A percentile compares a stretch with the other conserved stretches of the same genome.
Evolutionary conservation across 495 filamentous ascomycete genomes (phyloP).

Genomic region (Penicillium paradoxum): DNA sequence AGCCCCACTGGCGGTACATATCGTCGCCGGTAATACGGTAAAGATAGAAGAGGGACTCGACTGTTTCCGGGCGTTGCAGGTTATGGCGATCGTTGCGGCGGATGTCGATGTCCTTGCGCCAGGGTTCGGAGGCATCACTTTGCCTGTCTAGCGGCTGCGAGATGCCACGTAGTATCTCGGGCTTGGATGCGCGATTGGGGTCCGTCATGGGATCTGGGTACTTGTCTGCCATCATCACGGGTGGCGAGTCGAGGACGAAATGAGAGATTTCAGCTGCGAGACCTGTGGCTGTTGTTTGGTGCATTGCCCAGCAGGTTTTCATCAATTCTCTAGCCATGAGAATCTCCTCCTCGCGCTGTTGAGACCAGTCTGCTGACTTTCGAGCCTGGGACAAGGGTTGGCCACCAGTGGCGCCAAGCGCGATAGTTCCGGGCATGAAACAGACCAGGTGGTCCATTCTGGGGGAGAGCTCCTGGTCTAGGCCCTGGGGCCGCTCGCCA

Average conservation of each 20-base stretch:
- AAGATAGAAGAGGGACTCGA: slow-evolving; percentile 96
- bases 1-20: slow-evolving; percentile 93
- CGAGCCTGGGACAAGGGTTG: slow-evolving; percentile 66
- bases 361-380: slow-evolving; percentile 63
- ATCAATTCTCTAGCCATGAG: slow-evolving; percentile 80
- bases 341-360: slow-evolving; percentile 81
- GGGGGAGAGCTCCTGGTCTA: slow-evolving; percentile 58
- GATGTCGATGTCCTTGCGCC: slow-evolving; percentile 73
- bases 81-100: slow-evolving; percentile 78
- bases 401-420: slow-evolving; percentile 80
- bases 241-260: slow-evolving; percentile 64
- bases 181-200: slow-evolving; percentile 17
- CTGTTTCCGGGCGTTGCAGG: slow-evolving; percentile 91
- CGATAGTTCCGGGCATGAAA: slow-evolving; percentile 96
- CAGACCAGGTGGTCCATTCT: slow-evolving; percentile 99
- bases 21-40: slow-evolving; percentile 94
- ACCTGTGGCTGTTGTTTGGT: slow-evolving; percentile 78
- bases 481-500: slow-evolving; percentile 74
- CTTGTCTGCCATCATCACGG: slow-evolving; percentile 37
- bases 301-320: slow-evolving; percentile 98
- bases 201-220: slow-evolving; percentile 32
- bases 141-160: slow-evolving; percentile 29
- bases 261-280: slow-evolving; percentile 90
- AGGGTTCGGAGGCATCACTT: slow-evolving; percentile 29
- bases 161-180: slow-evolving; percentile 28